Evolutionary conservation across 2,329 filamentous ascomycete genomes (phyloP).

Genomic region (Xylaria sp.): DNA sequence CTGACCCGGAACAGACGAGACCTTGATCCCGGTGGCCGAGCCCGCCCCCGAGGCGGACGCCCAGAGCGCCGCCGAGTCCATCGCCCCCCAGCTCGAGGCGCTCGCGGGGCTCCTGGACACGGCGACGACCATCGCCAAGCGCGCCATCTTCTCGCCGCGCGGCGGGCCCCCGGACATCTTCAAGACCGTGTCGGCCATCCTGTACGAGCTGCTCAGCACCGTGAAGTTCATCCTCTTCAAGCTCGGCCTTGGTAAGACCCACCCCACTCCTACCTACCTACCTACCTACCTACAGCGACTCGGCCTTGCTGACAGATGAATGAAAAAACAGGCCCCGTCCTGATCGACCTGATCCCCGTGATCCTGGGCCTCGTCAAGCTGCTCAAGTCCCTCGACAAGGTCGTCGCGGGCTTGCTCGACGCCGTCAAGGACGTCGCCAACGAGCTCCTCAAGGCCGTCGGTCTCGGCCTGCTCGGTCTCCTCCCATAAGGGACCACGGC

Average conservation of each 20-base stretch:
- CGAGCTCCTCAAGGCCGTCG: conserved; percentile 32
- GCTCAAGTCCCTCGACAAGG: conserved; percentile 30
- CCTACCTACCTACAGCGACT: too few species aligned
- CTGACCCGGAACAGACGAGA: conserved; percentile 26
- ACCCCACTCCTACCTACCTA: too few species aligned
- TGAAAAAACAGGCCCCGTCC: conserved; percentile 23
- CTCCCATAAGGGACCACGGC: conserved; percentile 10
- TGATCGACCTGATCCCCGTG: conserved; percentile 27
- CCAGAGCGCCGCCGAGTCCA: conserved; percentile 18
- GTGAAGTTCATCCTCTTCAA: conserved; percentile 33
- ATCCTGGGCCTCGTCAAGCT: conserved; percentile 26
- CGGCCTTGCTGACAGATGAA: conserved; percentile 18
- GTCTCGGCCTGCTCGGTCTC: conserved; percentile 29
- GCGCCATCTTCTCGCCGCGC: conserved; percentile 20
- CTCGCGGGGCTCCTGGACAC: conserved; percentile 28
- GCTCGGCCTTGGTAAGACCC: conserved; percentile 35
- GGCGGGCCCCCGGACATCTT: conserved; percentile 29
- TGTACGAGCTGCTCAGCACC: conserved; percentile 31
- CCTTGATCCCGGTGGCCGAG: conserved; percentile 22
- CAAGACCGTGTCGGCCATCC: conserved; percentile 29
- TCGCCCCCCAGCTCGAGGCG: conserved; percentile 28
- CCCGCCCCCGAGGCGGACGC: conserved; percentile 21
- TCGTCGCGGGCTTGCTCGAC: conserved; percentile 28
- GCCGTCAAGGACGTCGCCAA: conserved; percentile 28
- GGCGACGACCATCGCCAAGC: conserved; percentile 23